Percentiles rank a stretch among this genome's conserved stretches.
Evolutionary conservation across 768 basidiomycete species (phyloP).

Genomic region (Hortiboletus flavorubellus): DNA sequence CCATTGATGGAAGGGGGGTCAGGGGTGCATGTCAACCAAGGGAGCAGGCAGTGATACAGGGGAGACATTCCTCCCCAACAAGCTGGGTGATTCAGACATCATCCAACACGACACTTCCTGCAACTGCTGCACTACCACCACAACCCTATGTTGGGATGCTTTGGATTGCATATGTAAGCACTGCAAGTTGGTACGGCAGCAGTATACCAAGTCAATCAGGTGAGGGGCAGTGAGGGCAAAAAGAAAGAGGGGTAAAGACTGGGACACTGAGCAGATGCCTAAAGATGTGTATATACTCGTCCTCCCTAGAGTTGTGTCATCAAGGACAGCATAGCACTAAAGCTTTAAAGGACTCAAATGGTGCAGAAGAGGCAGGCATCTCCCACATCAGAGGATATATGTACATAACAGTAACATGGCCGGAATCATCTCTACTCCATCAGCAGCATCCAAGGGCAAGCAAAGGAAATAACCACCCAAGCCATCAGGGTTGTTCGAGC

Average conservation of each 20-base stretch:
- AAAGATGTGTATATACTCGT: background rate
- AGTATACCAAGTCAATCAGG: background rate
- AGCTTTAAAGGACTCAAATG: background rate
- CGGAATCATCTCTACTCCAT: background rate
- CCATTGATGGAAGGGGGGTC: background rate
- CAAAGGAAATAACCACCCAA: background rate
- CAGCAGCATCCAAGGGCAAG: background rate
- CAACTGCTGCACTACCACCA: background rate
- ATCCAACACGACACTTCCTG: background rate
- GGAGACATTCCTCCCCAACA: background rate
- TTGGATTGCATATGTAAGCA: background rate
- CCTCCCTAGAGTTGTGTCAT: background rate
- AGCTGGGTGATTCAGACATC: background rate
- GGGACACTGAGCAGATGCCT: background rate
- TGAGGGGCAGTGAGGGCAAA: background rate
- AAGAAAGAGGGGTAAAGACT: background rate
- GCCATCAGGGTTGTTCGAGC: background rate
- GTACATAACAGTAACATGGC: background rate
- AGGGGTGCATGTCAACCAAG: too few species aligned
- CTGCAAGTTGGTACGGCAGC: background rate
- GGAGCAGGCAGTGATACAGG: background rate
- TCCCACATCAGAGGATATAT: background rate
- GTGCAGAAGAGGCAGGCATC: background rate
- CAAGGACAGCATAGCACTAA: background rate
- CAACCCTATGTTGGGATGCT: background rate